Evolutionary conservation across 176 grass and related monocot genomes (phyloP).

Genomic region (Oryza glumipatula): DNA sequence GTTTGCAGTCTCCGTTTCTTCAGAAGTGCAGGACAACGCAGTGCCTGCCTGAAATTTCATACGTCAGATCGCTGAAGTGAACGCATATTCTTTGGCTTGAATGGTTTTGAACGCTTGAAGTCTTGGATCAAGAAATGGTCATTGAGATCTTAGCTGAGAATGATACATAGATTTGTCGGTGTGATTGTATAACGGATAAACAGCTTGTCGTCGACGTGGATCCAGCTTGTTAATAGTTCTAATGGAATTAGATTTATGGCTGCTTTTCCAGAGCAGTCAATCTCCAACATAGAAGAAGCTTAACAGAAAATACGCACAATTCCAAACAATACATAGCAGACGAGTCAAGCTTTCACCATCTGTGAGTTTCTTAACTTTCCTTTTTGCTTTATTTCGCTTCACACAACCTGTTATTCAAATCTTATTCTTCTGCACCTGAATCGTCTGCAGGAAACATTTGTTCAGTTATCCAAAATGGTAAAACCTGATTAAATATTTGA

Average conservation of each 20-base stretch:
- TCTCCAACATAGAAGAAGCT: slow-evolving; percentile 5
- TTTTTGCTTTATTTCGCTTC: neutral
- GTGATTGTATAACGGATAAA: neutral
- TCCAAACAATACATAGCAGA: neutral
- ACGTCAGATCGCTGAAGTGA: slow-evolving; percentile 18
- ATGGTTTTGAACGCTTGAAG: slow-evolving; percentile 22
- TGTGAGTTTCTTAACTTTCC: neutral
- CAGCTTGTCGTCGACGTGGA: slow-evolving; percentile 28
- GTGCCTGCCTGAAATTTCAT: neutral
- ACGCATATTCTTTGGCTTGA: neutral
- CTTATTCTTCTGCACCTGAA: neutral
- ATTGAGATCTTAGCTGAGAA: neutral
- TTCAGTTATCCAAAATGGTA: neutral
- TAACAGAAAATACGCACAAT: neutral
- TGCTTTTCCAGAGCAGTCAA: slow-evolving; percentile 1
- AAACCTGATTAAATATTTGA: neutral
- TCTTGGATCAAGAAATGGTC: slow-evolving; percentile 4
- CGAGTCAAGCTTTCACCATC: neutral
- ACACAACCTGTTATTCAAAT: neutral
- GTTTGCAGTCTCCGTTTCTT: neutral
- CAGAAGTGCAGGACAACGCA: slow-evolving; percentile 14
- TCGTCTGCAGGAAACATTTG: neutral
- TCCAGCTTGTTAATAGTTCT: slow-evolving; percentile 45
- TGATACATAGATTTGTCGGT: slow-evolving; percentile 43
- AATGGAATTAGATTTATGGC: neutral